Evolutionary conservation across 306 rosid genomes (phyloP).

Genomic region (Quercus bicolor): DNA sequence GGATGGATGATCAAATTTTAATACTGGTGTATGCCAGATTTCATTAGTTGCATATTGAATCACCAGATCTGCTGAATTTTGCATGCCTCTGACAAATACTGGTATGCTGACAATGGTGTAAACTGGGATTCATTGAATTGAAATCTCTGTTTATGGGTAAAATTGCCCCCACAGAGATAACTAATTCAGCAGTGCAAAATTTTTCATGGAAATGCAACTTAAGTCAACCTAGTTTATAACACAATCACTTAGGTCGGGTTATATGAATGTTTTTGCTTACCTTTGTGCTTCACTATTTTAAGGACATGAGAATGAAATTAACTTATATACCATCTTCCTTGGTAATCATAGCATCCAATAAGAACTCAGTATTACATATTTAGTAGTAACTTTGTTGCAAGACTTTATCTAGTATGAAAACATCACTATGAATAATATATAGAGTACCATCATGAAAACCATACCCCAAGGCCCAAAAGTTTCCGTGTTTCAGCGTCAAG

Average conservation of each 20-base stretch:
- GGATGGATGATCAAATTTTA: neutral
- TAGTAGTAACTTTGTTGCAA: neutral
- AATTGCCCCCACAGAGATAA: neutral
- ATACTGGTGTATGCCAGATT: neutral
- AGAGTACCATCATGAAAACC: neutral
- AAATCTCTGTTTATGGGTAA: neutral
- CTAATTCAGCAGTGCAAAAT: neutral
- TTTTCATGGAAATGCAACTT: neutral
- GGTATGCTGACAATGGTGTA: neutral
- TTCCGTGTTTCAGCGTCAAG: slow-evolving; percentile 73
- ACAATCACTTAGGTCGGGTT: neutral
- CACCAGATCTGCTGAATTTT: neutral
- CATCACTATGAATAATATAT: slow-evolving; percentile 13
- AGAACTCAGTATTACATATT: neutral
- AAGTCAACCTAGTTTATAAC: neutral
- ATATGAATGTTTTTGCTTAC: neutral
- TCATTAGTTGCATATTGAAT: neutral
- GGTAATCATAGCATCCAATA: neutral
- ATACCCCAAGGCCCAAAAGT: slow-evolving; percentile 85
- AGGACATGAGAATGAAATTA: neutral
- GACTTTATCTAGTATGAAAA: slow-evolving; percentile 16
- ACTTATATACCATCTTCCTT: neutral
- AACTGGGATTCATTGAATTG: neutral
- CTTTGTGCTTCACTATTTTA: neutral
- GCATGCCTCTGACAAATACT: neutral